A percentile compares a stretch with the other conserved stretches of the same genome.
Evolutionary conservation across 176 grass and related monocot species (phyloP).

Genomic region (Carex myosuroides): DNA sequence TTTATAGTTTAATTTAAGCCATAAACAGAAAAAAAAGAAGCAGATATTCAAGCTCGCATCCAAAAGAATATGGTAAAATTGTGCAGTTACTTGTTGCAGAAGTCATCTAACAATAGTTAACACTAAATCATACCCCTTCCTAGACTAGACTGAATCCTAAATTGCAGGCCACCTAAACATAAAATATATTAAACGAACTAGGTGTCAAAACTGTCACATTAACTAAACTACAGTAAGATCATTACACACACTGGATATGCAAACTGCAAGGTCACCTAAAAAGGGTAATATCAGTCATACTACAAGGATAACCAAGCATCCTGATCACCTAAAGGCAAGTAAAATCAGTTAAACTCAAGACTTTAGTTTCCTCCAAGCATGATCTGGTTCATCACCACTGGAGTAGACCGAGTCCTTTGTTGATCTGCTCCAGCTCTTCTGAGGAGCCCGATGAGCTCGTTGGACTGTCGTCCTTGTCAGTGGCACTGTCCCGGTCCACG

Average conservation of each 20-base stretch:
- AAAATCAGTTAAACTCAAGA: background rate
- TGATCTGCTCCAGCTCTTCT: conserved; percentile 48
- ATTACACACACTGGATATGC: background rate
- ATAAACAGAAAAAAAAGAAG: too few relatives aligned
- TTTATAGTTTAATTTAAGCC: background rate
- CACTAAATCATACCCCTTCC: background rate
- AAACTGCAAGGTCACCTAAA: background rate
- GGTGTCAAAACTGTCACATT: background rate
- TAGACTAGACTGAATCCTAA: conserved; percentile 1
- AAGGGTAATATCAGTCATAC: background rate
- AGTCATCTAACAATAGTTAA: background rate
- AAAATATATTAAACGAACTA: background rate
- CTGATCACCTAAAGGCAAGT: background rate
- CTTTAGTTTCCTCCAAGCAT: background rate
- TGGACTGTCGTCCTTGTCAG: conserved; percentile 35
- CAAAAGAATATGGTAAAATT: background rate
- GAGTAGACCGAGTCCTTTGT: conserved; percentile 35
- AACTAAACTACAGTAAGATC: conserved; percentile 5
- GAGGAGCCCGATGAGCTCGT: conserved; percentile 66
- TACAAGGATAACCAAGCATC: background rate
- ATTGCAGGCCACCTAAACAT: background rate
- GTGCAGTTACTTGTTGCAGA: background rate
- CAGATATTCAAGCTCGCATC: background rate
- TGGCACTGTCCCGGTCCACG: conserved; percentile 36
- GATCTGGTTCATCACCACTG: conserved; percentile 35